Evolutionary conservation across 345 rosid genomes (phyloP), one percentile per base, ranked within the genome.

Genomic region (Crucihimalaya himalaica): DNA sequence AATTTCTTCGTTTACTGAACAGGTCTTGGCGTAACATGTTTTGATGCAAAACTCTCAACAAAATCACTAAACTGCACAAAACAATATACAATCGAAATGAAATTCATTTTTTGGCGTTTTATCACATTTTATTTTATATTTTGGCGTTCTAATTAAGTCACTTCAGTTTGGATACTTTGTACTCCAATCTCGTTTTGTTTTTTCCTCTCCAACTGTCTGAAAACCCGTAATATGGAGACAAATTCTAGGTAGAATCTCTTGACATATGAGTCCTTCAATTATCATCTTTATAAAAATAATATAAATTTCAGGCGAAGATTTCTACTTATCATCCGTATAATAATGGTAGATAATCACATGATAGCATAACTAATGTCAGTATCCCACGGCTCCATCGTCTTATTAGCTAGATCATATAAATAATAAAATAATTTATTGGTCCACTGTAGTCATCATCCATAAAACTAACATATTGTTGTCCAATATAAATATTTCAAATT

Each of bases 141-240:
- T 8, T 76, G 46, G 79, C 79, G 48, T 76, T 69, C 15, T 63
- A 55, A 20, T 47, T 12, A 70, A 77, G 80, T 56, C 72, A 77
- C 67, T 64, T 75, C 50, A 20, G 51, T 68, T 75, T 61, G 70
- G 59, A 54, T 53, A 68, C 60, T 70, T 69, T 55, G 20, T 55
- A 69, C 80, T 69, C 80, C 55, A 76, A 55, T 77, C 39, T 64
- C 29, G 55, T 70, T 70, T 77, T 63, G 20, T 45, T 45, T 62
- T 10, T 21, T 73, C 34, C 15, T 13, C 54, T 54, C 51, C 8
- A 9, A 35, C 52, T 4, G 54, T 54, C 64, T 76, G 32, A 62
- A 53, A 54, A 46, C 13, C 66, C 71, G 66, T 76, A 47, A 70
- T 39, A 57, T 63, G 20, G 32, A 64, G 80, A 77, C 80, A 71